Base-by-base conservation (phyloP, 768 basidiomycete genomes). In the Rhizopogon sp. region DNA sequence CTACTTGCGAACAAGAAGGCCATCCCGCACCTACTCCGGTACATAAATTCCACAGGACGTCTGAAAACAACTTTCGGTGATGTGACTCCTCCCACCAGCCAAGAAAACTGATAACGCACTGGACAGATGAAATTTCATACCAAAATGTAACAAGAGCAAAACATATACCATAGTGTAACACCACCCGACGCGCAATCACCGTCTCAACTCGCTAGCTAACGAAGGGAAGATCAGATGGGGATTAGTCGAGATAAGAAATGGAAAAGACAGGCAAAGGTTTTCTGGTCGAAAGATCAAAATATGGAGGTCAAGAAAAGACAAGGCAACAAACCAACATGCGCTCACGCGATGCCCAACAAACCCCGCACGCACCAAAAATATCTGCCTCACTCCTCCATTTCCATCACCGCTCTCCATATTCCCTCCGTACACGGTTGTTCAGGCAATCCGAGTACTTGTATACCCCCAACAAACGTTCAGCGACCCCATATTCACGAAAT, bases 21-120 rank as follows among this genome's bases (percentile, higher is more conserved):
- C 0, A 46, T 55, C 4, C 50, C 44, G 2, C 35, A 42, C 22
- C 43, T 55, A n/a, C 14, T 58, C 22, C 17, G 29, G 2, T 58
- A 43, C 44, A 20, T 58, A 5, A 55, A 58, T 33, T 22, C 46
- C 9, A 58, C 57, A 8, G 52, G 40, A 1, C 47, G 46, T 25
- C 31, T 54, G 17, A 52, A 42, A 28, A 3, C 51, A 2, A 52
- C 51, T 28, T 52, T 52, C 39, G 51, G 51, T 42, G 51, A 52
- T 14, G 39, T 52, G 20, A 20, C 17, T 29, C 29, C 29, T 20
- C 20, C 20, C 20, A 20, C 20, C 20, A 20, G 20, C 20, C 20
- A 20, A 20, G 20, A 20, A 20, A 20, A 20, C 20, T 20, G 20
- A 20, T 20, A 20, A 20, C n/a, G n/a, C n/a, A n/a, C n/a, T n/a